These are phyloP conservation scores for Tilletiaria anomala DNA, from an alignment of 1,284 basidiomycete genomes.

Conservation along the genomic window DNA sequence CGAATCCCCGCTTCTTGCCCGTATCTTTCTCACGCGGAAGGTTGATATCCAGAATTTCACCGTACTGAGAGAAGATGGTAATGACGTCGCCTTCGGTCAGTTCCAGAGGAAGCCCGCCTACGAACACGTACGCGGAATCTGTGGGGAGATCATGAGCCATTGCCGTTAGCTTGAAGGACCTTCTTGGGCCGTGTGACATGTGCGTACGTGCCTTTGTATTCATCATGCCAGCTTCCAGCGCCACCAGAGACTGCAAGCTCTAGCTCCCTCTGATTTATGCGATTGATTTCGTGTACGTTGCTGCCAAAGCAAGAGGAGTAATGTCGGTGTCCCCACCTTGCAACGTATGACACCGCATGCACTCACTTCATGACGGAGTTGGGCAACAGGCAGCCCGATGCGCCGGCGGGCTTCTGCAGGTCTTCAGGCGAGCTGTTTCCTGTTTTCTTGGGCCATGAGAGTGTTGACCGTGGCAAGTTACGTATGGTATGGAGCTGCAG, in stretches of 20 bases:
- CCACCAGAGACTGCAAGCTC: background rate
- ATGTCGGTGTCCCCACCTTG: no score
- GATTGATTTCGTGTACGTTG: background rate
- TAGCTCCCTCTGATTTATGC: background rate
- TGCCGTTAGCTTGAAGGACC: background rate
- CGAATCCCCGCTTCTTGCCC: slow-evolving; percentile 73
- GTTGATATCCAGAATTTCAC: slow-evolving; percentile 87
- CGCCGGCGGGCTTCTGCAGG: no score
- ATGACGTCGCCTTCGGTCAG: slow-evolving; percentile 96
- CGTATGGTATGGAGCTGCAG: no score
- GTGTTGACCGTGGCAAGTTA: no score
- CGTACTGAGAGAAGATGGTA: slow-evolving; percentile 93
- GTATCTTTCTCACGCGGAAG: slow-evolving; percentile 48
- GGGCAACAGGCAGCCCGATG: no score
- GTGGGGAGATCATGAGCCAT: slow-evolving; percentile 5
- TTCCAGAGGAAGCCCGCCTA: slow-evolving; percentile 47
- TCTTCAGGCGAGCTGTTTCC: no score
- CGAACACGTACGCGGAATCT: slow-evolving; percentile 90
- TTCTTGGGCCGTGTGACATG: background rate
- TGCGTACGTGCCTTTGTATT: slow-evolving; percentile 59
- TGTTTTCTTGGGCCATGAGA: no score
- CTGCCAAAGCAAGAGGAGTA: no score
- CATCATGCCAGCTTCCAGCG: slow-evolving; percentile 65
- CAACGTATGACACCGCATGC: no score
- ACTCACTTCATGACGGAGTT: no score